These are phyloP conservation scores for Saccharata proteae DNA, from an alignment of 2,329 filamentous ascomycete species.

Conservation along the genomic window DNA sequence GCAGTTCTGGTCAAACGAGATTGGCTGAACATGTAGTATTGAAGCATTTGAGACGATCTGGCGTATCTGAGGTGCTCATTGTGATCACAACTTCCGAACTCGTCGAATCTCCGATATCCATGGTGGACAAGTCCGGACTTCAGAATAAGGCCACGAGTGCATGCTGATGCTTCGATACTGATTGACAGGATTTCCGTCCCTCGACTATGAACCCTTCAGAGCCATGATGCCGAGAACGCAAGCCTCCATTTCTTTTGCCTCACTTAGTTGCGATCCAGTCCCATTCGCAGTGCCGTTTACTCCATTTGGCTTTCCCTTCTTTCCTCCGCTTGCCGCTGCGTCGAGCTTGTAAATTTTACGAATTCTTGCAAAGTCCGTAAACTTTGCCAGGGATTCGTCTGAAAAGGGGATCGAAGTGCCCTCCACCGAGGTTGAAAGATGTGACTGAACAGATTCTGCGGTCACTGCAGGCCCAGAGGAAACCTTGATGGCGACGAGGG, in stretches of 20 bases:
- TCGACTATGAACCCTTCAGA: constrained; percentile 52
- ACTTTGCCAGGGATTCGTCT: constrained; percentile 47
- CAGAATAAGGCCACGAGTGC: no score
- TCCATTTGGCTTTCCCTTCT: constrained; percentile 13
- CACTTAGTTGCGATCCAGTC: constrained; percentile 27
- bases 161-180: no score
- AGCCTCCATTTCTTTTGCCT: constrained; percentile 49
- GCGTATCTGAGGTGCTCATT: no score
- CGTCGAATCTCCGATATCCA: no score
- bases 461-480: constrained; percentile 30
- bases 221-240: constrained; percentile 68
- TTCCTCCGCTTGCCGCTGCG: constrained; percentile 35
- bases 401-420: constrained; percentile 48
- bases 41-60: no score
- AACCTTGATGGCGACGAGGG: constrained; percentile 74
- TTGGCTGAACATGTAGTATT: no score
- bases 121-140: no score
- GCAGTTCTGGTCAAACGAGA: no score
- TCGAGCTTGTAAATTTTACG: constrained; percentile 77
- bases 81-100: no score
- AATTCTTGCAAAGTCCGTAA: constrained; percentile 15
- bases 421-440: constrained; percentile 50
- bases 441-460: constrained; percentile 40
- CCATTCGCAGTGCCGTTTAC: constrained; percentile 17
- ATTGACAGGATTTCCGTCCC: no score